These are phyloP conservation scores for Excoecaria agallocha DNA, from an alignment of 345 rosid species.

Conservation along the genomic window DNA sequence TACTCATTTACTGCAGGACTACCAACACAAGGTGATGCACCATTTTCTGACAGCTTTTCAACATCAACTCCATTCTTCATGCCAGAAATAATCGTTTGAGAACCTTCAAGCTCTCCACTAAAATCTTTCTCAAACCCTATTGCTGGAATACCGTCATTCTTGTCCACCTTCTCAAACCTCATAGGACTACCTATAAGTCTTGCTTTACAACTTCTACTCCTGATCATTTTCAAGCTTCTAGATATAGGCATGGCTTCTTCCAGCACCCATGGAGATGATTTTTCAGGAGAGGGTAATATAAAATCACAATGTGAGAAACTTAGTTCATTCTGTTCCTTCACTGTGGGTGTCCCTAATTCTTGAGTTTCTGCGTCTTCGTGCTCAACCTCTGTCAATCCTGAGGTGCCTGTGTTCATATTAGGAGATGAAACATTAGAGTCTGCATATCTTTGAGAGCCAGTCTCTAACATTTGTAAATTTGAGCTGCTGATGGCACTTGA, in stretches of 20 bases:
- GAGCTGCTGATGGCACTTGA: constrained; percentile 26
- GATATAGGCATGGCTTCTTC: constrained; percentile 39
- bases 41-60: constrained; percentile 35
- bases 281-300: constrained; percentile 40
- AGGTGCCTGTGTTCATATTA: constrained; percentile 18
- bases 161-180: constrained; percentile 34
- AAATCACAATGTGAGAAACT: constrained; percentile 21
- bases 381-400: constrained; percentile 27
- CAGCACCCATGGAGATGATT: constrained; percentile 30
- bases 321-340: constrained; percentile 30
- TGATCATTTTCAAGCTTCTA: constrained; percentile 42
- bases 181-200: constrained; percentile 35
- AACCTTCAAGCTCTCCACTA: constrained; percentile 38
- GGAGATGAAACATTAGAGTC: constrained; percentile 19
- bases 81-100: constrained; percentile 26
- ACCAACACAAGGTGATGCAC: constrained; percentile 33
- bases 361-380: constrained; percentile 27
- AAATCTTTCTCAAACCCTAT: constrained; percentile 35
- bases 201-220: constrained; percentile 73
- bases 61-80: constrained; percentile 27
- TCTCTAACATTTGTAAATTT: constrained; percentile 22
- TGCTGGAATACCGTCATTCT: constrained; percentile 37
- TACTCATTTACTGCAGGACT: constrained; percentile 33
- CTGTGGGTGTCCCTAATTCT: constrained; percentile 27
- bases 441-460: constrained; percentile 11